These are phyloP conservation scores for Aulographum hederae DNA, from an alignment of 2,329 filamentous ascomycete genomes.

Conservation along the genomic window DNA sequence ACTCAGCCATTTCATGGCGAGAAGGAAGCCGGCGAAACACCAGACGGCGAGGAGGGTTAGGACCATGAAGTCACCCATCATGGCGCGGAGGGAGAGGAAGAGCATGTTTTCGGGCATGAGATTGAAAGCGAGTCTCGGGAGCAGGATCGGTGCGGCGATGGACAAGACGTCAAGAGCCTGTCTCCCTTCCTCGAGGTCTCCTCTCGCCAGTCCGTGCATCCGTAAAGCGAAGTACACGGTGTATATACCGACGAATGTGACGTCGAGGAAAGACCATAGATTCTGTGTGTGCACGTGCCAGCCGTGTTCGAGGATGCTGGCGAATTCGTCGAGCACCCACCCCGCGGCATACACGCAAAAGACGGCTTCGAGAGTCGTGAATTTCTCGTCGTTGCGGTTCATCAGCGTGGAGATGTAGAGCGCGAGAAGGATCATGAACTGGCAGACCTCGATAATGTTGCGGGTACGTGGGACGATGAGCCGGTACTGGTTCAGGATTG, in stretches of 20 bases:
- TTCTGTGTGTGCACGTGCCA: constrained; percentile 78
- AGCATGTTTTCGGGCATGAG: constrained; percentile 69
- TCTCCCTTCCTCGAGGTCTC: constrained; percentile 31
- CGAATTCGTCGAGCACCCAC: constrained; percentile 63
- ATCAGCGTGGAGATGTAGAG: constrained; percentile 60
- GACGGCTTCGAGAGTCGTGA: constrained; percentile 41
- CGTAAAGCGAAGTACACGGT: constrained; percentile 49
- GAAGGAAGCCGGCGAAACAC: constrained; percentile 69
- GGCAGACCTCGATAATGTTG: constrained; percentile 54
- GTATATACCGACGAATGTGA: constrained; percentile 59
- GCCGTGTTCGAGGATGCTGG: constrained; percentile 56
- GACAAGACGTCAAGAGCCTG: constrained; percentile 65
- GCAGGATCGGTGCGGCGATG: constrained; percentile 57
- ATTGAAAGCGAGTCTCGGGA: constrained; percentile 68
- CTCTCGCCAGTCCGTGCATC: constrained; percentile 40
- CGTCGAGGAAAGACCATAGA: constrained; percentile 73
- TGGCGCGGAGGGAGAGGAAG: constrained; percentile 61
- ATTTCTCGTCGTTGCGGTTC: constrained; percentile 37
- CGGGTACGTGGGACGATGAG: constrained; percentile 65
- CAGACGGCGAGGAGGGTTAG: constrained; percentile 58
- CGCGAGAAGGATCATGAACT: constrained; percentile 51
- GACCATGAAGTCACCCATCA: constrained; percentile 74
- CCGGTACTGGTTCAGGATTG: constrained; percentile 68
- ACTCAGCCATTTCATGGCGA: constrained; percentile 64
- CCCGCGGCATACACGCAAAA: constrained; percentile 61